Evolutionary conservation across 2,329 filamentous ascomycete species (phyloP), one percentile per base, ranked within the genome.

Genomic region (Diaporthe citriasiana): DNA sequence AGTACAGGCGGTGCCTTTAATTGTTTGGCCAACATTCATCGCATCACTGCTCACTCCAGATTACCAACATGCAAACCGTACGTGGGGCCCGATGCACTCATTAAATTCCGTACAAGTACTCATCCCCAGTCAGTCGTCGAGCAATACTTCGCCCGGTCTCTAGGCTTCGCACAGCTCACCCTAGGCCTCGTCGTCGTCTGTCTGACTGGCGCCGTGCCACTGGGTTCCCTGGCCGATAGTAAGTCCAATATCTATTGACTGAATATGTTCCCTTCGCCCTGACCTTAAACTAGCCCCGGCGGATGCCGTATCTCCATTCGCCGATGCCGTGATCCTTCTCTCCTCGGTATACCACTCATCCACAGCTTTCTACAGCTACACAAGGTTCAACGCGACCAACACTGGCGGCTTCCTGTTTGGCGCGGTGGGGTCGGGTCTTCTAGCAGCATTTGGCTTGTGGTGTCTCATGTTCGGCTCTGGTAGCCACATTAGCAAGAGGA

Each of bases 81-180:
- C 55, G 82, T 75, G 15, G 1, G 1, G 4, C 12, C 33, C 12
- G 35, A 25, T 6, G 4, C 33, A 25, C 12, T 22, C 30, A 27
- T 66, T 22, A 50, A 27, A 51, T 27, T 8, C 25, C 27, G 22
- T 51, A 27, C 25, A 0, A 38, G 45, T n/a, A 30, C 72, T 73
- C 17, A 63, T 25, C 19, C 25, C 57, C 55, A 51, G 33, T n/a
- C 25, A 50, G 53, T 77, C 33, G 85, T 94, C 42, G 93, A 95
- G 82, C 83, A 89, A 72, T 96, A 96, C 87, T 92, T 95, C 81
- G 91, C 91, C 69, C 92, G 93, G 55, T 90, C 88, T 38, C 87
- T 95, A 1, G 94, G 93, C 76, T 85, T 95, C 73, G 85, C 91
- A 40, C 87, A 95, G 57, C 84, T 95, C 30, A 85, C 90, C 13